phyloP scores from a whole-genome alignment of 148 eudicot species.

The Heliamphora exappendiculata region DNA sequence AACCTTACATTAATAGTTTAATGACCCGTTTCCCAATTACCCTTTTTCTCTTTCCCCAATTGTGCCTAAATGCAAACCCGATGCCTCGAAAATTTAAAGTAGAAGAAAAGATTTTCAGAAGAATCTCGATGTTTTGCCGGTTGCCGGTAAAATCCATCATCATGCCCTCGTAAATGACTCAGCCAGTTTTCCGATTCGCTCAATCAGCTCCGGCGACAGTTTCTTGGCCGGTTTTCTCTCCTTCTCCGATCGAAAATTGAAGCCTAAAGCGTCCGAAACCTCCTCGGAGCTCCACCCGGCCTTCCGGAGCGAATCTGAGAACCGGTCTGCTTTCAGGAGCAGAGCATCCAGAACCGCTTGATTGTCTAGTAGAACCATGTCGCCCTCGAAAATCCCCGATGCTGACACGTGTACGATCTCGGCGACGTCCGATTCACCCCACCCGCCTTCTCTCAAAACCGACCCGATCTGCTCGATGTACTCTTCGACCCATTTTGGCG shows the following conservation, averaged over 20 bases:
- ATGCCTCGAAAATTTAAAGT: conserved; percentile 4
- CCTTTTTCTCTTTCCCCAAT: neutral
- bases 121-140: conserved; percentile 27
- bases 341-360: conserved; percentile 70
- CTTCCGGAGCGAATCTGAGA: conserved; percentile 56
- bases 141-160: conserved; percentile 24
- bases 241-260: conserved; percentile 53
- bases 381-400: conserved; percentile 63
- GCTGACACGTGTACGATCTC: conserved; percentile 74
- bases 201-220: conserved; percentile 59
- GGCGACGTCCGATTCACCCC: conserved; percentile 69
- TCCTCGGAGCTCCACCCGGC: conserved; percentile 96
- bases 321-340: conserved; percentile 60
- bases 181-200: conserved; percentile 60
- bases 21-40: conserved; percentile 8
- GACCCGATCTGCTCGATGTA: conserved; percentile 63
- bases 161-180: conserved; percentile 55
- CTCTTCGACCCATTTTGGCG: conserved; percentile 58
- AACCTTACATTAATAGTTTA: conserved; percentile 19
- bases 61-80: conserved; percentile 10
- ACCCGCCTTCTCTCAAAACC: conserved; percentile 67
- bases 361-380: conserved; percentile 65
- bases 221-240: conserved; percentile 49
- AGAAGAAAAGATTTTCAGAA: conserved; percentile 10
- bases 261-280: conserved; percentile 69